phyloP scores from a whole-genome alignment of 2,329 filamentous ascomycete genomes.

The Diaporthe vexans region DNA sequence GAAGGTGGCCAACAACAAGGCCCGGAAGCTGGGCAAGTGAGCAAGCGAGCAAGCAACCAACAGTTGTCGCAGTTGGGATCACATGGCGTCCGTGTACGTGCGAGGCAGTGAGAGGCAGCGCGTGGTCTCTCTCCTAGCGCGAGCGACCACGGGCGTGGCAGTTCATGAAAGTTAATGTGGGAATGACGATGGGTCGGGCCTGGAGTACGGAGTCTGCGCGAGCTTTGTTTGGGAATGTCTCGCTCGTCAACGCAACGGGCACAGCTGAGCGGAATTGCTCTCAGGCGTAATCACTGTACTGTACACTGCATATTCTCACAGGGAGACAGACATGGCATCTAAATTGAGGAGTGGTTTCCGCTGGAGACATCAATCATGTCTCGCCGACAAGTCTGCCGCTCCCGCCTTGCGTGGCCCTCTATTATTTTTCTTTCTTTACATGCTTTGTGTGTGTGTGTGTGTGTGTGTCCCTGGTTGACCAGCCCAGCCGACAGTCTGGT shows the following conservation, averaged over 20 bases:
- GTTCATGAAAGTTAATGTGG: constrained; percentile 2
- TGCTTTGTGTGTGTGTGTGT: too few species aligned
- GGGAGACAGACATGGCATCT: constrained; percentile 20
- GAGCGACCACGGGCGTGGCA: not conserved
- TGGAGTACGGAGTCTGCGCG: constrained; percentile 22
- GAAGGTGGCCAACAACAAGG: constrained; percentile 79
- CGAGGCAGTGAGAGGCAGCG: too few species aligned
- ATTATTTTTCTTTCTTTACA: too few species aligned
- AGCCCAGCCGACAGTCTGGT: not conserved
- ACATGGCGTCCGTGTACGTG: not conserved
- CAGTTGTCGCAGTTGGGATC: too few species aligned
- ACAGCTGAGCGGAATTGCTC: not conserved
- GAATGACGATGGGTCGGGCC: not conserved
- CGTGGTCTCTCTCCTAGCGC: too few species aligned
- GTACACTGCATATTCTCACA: constrained; percentile 8
- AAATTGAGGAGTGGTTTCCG: not conserved
- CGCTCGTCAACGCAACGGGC: not conserved
- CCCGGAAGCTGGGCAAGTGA: constrained; percentile 68
- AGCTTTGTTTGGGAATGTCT: not conserved
- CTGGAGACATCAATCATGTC: not conserved
- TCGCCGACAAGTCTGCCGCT: not conserved
- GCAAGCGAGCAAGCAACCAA: too few species aligned
- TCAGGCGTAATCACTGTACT: not conserved
- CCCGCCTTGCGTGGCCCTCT: not conserved
- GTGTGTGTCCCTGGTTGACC: too few species aligned